phyloP scores from a whole-genome alignment of 805 yeast species.

The Wickerhamiella bombiphila region DNA sequence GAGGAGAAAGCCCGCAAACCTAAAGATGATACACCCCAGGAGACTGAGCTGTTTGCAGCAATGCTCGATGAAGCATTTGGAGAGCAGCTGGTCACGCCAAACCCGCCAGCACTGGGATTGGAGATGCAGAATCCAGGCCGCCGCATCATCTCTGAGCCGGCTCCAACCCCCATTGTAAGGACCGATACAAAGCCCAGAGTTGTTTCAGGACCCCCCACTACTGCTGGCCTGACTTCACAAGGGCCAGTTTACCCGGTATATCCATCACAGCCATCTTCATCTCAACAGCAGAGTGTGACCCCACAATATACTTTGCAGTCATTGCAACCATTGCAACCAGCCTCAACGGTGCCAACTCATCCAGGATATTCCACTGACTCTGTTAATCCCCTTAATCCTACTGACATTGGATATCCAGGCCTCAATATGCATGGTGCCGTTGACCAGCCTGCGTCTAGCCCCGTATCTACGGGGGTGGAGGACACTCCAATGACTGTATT shows the following conservation, averaged over 20 bases:
- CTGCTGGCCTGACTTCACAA: background rate
- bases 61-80: constrained; percentile 22
- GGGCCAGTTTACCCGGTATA: background rate
- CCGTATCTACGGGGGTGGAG: background rate
- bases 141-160: background rate
- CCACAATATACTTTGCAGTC: background rate
- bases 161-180: background rate
- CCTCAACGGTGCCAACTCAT: background rate
- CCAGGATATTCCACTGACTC: background rate
- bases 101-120: no score
- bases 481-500: background rate
- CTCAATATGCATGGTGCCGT: no score
- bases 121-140: no score
- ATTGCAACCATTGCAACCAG: background rate
- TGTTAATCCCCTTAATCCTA: background rate
- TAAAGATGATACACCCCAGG: background rate
- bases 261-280: background rate
- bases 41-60: constrained; percentile 19
- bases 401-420: background rate
- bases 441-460: no score
- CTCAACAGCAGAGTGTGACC: background rate
- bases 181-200: background rate
- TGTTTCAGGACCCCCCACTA: background rate
- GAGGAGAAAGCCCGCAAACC: background rate
- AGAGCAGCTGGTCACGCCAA: background rate